Evolutionary conservation across 352 stramenopile species (phyloP).

Genomic region (Pythium biforme): DNA sequence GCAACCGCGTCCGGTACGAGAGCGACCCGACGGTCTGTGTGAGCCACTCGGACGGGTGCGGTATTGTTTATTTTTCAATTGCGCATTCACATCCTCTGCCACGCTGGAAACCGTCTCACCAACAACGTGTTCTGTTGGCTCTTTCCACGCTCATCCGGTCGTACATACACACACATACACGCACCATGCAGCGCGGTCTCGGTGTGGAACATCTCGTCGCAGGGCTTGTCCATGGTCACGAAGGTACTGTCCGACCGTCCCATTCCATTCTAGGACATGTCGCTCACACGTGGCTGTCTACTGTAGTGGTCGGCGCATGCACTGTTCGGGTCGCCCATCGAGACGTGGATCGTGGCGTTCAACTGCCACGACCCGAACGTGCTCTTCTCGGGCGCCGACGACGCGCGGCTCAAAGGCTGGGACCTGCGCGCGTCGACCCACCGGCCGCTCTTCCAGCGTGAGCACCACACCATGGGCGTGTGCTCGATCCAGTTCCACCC

Average conservation of each 20-base stretch:
- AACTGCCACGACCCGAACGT: slow-evolving; percentile 75
- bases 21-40: slow-evolving; percentile 64
- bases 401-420: slow-evolving; percentile 78
- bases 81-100: slow-evolving; percentile 10
- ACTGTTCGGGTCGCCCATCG: slow-evolving; percentile 74
- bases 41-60: slow-evolving; percentile 80
- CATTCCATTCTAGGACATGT: slow-evolving; percentile 1
- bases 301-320: slow-evolving; percentile 70
- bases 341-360: slow-evolving; percentile 83
- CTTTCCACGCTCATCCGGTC: neutral
- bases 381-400: slow-evolving; percentile 79
- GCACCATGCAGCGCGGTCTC: slow-evolving; percentile 39
- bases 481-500: slow-evolving; percentile 87
- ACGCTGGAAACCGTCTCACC: slow-evolving; percentile 1
- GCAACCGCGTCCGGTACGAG: slow-evolving; percentile 53
- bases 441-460: slow-evolving; percentile 55
- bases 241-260: slow-evolving; percentile 37
- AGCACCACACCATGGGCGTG: slow-evolving; percentile 77
- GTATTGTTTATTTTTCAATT: slow-evolving; percentile 1
- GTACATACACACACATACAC: too few species aligned
- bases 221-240: slow-evolving; percentile 34
- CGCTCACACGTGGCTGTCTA: neutral
- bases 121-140: slow-evolving; percentile 2
- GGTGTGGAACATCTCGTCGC: slow-evolving; percentile 43
- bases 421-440: slow-evolving; percentile 43